phyloP scores from a whole-genome alignment of 148 eudicot species.

The Spergularia marina region DNA sequence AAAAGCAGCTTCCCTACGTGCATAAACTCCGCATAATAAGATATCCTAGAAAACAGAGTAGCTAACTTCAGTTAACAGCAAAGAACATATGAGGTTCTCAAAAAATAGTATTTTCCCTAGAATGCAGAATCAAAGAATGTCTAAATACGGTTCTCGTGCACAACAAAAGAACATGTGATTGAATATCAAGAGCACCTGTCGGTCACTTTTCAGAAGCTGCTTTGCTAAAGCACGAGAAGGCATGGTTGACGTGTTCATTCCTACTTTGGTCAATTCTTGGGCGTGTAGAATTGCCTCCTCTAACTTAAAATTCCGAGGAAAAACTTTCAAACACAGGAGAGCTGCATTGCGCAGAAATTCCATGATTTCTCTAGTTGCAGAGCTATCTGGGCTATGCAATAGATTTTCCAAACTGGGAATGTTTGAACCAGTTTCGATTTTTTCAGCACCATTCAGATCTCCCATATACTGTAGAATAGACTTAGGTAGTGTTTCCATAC shows the following conservation, averaged over 20 bases:
- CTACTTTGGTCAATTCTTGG: conserved; percentile 63
- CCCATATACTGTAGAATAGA: conserved; percentile 47
- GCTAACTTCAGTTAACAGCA: background rate
- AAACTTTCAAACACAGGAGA: conserved; percentile 56
- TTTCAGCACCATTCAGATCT: conserved; percentile 36
- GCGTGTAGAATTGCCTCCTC: conserved; percentile 80
- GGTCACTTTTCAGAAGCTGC: conserved; percentile 70
- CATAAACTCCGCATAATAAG: conserved; percentile 88
- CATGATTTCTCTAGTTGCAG: conserved; percentile 53
- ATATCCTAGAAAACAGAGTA: conserved; percentile 54
- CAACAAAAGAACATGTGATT: background rate
- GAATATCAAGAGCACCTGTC: conserved; percentile 58
- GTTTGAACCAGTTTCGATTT: conserved; percentile 30
- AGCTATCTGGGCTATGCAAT: conserved; percentile 37
- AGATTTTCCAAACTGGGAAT: conserved; percentile 48
- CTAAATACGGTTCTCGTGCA: background rate
- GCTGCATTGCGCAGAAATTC: conserved; percentile 76
- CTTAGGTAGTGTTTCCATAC: conserved; percentile 54
- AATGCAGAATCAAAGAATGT: background rate
- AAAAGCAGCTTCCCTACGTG: conserved; percentile 80
- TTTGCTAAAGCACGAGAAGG: conserved; percentile 92
- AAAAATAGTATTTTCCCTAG: background rate
- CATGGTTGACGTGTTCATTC: conserved; percentile 44
- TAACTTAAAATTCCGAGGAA: conserved; percentile 69
- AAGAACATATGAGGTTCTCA: conserved; percentile 14